Conservation (phyloP, 1,284 basidiomycete genomes). For the Naganishia sp. region DNA sequence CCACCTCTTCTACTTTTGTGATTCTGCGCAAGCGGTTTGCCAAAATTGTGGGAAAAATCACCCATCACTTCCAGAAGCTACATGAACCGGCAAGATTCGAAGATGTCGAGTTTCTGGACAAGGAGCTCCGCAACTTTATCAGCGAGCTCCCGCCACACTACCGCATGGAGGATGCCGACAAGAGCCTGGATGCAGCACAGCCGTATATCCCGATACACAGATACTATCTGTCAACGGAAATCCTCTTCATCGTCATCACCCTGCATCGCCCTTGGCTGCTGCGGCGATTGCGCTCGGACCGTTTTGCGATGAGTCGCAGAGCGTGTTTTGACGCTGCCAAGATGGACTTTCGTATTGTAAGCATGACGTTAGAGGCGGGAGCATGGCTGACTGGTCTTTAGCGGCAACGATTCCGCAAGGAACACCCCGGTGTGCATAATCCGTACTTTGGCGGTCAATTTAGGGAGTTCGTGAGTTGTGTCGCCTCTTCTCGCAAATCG, state of each 20-base stretch:
- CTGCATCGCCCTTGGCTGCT: slow-evolving; percentile 53
- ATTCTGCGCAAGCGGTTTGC: slow-evolving; percentile 82
- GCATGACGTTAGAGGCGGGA: slow-evolving; percentile 34
- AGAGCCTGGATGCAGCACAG: slow-evolving; percentile 65
- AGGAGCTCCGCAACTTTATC: slow-evolving; percentile 79
- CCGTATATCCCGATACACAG: slow-evolving; percentile 47
- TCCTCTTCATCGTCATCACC: slow-evolving; percentile 43
- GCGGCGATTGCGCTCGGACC: slow-evolving; percentile 42
- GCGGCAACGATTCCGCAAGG: slow-evolving; percentile 47
- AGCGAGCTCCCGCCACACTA: slow-evolving; percentile 66
- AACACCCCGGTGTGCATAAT: slow-evolving; percentile 47
- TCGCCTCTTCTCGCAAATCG: background rate
- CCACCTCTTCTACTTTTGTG: slow-evolving; percentile 83
- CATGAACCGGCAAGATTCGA: slow-evolving; percentile 77
- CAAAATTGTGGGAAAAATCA: slow-evolving; percentile 83
- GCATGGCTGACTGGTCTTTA: slow-evolving; percentile 38
- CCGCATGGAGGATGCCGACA: slow-evolving; percentile 68
- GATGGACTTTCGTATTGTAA: slow-evolving; percentile 45
- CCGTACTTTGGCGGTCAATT: slow-evolving; percentile 40
- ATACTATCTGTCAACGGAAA: slow-evolving; percentile 53
- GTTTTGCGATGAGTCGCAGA: slow-evolving; percentile 43
- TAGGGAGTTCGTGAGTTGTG: slow-evolving; percentile 48
- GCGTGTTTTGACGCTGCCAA: slow-evolving; percentile 50
- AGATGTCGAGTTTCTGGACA: slow-evolving; percentile 79
- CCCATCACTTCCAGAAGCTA: slow-evolving; percentile 93